Evolutionary conservation across 352 stramenopile genomes (phyloP), one percentile per base, ranked within the genome.

Genomic region (Vaucheria bursata): DNA sequence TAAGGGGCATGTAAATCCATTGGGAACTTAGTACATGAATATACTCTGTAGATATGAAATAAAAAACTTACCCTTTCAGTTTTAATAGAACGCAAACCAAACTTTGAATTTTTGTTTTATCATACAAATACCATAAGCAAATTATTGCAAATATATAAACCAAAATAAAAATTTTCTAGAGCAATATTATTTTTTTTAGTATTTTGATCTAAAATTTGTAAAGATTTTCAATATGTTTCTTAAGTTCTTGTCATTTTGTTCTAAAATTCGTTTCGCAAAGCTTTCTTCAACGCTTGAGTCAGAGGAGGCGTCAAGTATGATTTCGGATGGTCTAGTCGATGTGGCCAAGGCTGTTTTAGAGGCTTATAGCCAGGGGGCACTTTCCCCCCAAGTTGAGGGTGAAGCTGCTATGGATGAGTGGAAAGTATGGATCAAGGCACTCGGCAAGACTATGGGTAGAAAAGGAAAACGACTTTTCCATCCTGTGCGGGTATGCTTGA

Each of bases 401-500:
- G 80, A 84, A 52, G 77, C 78, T 52, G 31, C 71, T 4, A 71
- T 39, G 72, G n/a, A n/a, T n/a, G 2, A 45, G 31, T 82, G 77
- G 70, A 82, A 83, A 74, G 73, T 65, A 32, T 83, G 78, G 78
- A 65, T 83, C 8, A 83, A 83, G 78, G 73, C 74, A 65, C 31
- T 75, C 59, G 88, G 87, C 1, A 93, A 93, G 80, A 86, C 90
- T 72, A 79, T 89, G 66, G 82, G 84, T 33, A 78, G 90, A 3
- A 91, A 91, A 76, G 89, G 89, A 77, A 91, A 91, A 79, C 53
- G 78, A 8, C 70, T 87, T 0, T 87, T 87, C 53, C 83, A 87
- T 64, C 81, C 81, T 39, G 59, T 87, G n/a, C 77, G 83, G 25
- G 74, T 86, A 35, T 59, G 40, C n/a, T 52, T 87, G 40, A 87